Percentiles rank a stretch among this genome's conserved stretches.
These are phyloP conservation scores for Candida sithepensis DNA, from an alignment of 805 yeast genomes.

Conservation along the genomic window DNA sequence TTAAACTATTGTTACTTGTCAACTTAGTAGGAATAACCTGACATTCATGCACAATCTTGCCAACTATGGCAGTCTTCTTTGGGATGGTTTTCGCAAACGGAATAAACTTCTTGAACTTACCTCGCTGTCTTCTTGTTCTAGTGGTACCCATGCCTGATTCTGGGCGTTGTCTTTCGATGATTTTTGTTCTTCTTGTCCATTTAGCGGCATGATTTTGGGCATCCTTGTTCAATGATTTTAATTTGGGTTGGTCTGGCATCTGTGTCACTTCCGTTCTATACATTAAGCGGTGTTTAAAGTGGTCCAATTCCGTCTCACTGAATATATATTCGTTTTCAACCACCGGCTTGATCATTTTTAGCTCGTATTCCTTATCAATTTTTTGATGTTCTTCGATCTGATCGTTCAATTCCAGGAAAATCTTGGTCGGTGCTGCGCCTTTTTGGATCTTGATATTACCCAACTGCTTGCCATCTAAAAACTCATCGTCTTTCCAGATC, in stretches of 20 bases:
- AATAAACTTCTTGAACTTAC: slow-evolving; percentile 40
- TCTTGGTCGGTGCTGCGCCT: slow-evolving; percentile 34
- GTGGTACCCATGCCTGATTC: slow-evolving; percentile 32
- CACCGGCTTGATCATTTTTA: slow-evolving; percentile 69
- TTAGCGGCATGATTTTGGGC: slow-evolving; percentile 31
- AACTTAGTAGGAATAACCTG: slow-evolving; percentile 74
- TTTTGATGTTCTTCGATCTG: slow-evolving; percentile 39
- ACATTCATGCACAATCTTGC: slow-evolving; percentile 91
- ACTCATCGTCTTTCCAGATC: slow-evolving; percentile 65
- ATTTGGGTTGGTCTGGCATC: slow-evolving; percentile 50
- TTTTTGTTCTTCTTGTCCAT: slow-evolving; percentile 28
- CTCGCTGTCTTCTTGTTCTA: slow-evolving; percentile 10
- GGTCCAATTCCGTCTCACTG: slow-evolving; percentile 75
- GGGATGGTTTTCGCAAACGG: slow-evolving; percentile 88
- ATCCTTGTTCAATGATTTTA: slow-evolving; percentile 37
- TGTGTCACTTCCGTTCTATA: slow-evolving; percentile 48
- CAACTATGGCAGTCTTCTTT: slow-evolving; percentile 78
- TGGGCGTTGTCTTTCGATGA: slow-evolving; percentile 20
- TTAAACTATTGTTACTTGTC: slow-evolving; percentile 63
- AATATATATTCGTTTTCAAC: slow-evolving; percentile 86
- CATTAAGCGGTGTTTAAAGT: slow-evolving; percentile 51
- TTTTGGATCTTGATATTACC: slow-evolving; percentile 77
- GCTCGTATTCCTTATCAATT: slow-evolving; percentile 82
- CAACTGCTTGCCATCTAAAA: slow-evolving; percentile 67
- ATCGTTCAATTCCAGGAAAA: slow-evolving; percentile 56